Evolutionary conservation across 2,329 filamentous ascomycete species (phyloP), one percentile per base, ranked within the genome.

Genomic region (Alternaria metachromatica): DNA sequence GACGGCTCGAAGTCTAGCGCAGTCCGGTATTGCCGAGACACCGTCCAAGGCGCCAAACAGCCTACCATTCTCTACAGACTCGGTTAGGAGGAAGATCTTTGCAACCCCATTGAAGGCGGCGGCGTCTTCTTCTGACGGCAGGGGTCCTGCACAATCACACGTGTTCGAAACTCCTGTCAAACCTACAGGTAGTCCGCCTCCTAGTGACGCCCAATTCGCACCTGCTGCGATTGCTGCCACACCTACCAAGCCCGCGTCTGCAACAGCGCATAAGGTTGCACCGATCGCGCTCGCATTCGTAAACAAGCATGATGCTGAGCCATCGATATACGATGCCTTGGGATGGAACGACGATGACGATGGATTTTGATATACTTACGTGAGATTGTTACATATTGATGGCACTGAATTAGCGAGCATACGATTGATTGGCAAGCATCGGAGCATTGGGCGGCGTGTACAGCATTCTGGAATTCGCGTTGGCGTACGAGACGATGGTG

Each of bases 301-400:
- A 13, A 60, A 53, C 11, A 68, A 68, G 15, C 55, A 60, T 4
- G 63, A 63, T 25, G 60, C 55, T 28, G 76, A 74, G 56, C 46
- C 64, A 15, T 74, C 70, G 21, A 81, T 84, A 51, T 84, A 83
- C 62, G 80, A 80, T 55, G 77, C 76, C 11, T 65, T 84, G 56
- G 83, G 83, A 25, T 85, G 83, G 83, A 79, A 84, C 69, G 82
- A 84, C 65, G 80, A 83, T 63, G 72, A 78, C 41, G 74, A 76
- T 37, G 69, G 58, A 51, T 63, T 74, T 49, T 53, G 51, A 62
- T 71, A 65, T 63, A 54, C 41, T 44, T 25, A 46, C 49, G 61
- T 49, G 12, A 64, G 56, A 59, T 51, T 61, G 58, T 50, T 56
- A 23, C 28, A 55, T 54, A 30, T 63, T 58, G 68, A 60, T 62